Evolutionary conservation across 306 rosid species (phyloP).

Genomic region (Ceratonia siliqua): DNA sequence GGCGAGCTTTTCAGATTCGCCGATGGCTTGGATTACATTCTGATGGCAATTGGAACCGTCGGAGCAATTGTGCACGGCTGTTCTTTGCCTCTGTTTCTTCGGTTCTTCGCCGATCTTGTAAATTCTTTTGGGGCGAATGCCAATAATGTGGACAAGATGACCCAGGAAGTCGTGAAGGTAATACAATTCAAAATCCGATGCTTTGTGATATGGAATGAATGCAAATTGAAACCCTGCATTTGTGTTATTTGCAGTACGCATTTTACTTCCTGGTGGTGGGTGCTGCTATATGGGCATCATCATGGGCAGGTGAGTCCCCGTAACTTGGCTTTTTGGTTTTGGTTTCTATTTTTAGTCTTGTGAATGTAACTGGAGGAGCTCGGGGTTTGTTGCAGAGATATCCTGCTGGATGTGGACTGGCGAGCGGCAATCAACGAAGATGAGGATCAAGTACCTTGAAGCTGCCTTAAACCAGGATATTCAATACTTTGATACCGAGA

Average conservation of each 20-base stretch:
- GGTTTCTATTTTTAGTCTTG: neutral
- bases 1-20: conserved; percentile 84
- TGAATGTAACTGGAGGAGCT: conserved; percentile 20
- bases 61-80: conserved; percentile 97
- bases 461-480: conserved; percentile 91
- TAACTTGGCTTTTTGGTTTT: neutral
- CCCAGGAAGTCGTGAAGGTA: conserved; percentile 90
- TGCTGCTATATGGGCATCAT: conserved; percentile 98
- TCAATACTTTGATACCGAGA: conserved; percentile 86
- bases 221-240: neutral
- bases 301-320: conserved; percentile 84
- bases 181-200: neutral
- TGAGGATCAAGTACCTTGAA: conserved; percentile 94
- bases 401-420: conserved; percentile 99
- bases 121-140: conserved; percentile 94
- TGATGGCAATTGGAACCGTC: conserved; percentile 79
- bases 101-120: conserved; percentile 98
- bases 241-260: conserved; percentile 73
- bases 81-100: conserved; percentile 85
- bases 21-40: conserved; percentile 81
- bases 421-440: conserved; percentile 89
- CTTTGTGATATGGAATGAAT: neutral
- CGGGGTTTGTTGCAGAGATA: conserved; percentile 65
- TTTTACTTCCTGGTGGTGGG: conserved; percentile 95
- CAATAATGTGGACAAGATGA: conserved; percentile 78